These are phyloP conservation scores for Solanum bulbocastanum DNA, from an alignment of 257 asterid species.

Conservation along the genomic window DNA sequence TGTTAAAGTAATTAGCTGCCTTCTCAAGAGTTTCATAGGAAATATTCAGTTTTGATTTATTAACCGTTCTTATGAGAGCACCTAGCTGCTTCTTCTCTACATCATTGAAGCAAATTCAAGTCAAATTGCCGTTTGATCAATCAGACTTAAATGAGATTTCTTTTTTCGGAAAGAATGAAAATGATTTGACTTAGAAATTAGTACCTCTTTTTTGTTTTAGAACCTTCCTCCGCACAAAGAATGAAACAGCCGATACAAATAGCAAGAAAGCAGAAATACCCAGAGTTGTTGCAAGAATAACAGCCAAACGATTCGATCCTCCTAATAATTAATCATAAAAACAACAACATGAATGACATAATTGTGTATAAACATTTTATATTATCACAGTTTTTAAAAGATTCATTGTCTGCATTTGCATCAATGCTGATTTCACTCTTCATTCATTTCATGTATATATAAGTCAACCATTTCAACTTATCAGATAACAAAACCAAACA, in stretches of 20 bases:
- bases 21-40: constrained; percentile 59
- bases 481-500: not conserved
- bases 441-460: not conserved
- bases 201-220: constrained; percentile 31
- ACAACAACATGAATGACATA: not conserved
- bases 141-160: not conserved
- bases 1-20: constrained; percentile 48
- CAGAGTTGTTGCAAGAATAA: constrained; percentile 32
- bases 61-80: constrained; percentile 23
- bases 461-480: not conserved
- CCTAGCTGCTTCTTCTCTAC: constrained; percentile 56
- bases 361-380: not conserved
- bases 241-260: constrained; percentile 16
- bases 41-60: constrained; percentile 43
- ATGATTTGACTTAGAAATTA: not conserved
- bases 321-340: constrained; percentile 11
- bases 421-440: not conserved
- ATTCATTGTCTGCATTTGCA: not conserved
- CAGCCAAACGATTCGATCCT: constrained; percentile 27
- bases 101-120: not conserved
- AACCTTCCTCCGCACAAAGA: constrained; percentile 32
- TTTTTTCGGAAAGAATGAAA: not conserved
- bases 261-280: constrained; percentile 24
- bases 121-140: not conserved
- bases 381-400: not conserved